Evolutionary conservation across 768 basidiomycete genomes (phyloP), one percentile per base, ranked within the genome.

Genomic region (Serendipita sp.): DNA sequence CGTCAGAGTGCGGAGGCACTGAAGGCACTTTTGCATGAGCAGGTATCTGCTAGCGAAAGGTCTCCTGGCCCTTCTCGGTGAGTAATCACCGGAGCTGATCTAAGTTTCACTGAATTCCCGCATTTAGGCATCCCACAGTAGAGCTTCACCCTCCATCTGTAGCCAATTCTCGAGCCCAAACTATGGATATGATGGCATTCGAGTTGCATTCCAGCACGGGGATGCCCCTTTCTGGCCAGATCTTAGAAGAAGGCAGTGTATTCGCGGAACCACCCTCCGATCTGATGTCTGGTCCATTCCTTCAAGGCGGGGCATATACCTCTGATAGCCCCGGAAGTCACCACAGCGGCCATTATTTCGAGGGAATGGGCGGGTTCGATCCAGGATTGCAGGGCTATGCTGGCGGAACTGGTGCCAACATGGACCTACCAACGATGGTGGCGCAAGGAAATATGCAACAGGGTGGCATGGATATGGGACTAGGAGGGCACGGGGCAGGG

Each of bases 1-100:
- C 76, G 72, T 3, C 78, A 77, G 67, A 79, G 80, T 63, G 78
- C 76, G 2, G 76, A 74, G 13, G 82, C 82, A 46, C 73, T 83
- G 63, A 71, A 73, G n/a, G 71, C 73, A 8, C 73, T 82, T 8
- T 66, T 78, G 63, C 71, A 76, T 36, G 77, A 80, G 48, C 76
- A 78, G 18, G 64, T 56, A 10, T 52, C 51, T 16, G 18, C 35
- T 36, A 62, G 44, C 32, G 64, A 65, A 51, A 30, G 32, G 18
- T 35, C 54, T 35, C 44, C 64, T 36, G 28, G 64, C 35, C 64
- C 36, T 3, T 36, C 64, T 35, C 11, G 64, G 64, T 36, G n/a
- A 18, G 32, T 52, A 30, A 65, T 52, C 7, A 34, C 52, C n/a
- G 2, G 3, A 28, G 52, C 8, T 23, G 11, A 35, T 3, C 35